Evolutionary conservation across 2,329 filamentous ascomycete genomes (phyloP).

Genomic region (Diaporthe ilicicola): DNA sequence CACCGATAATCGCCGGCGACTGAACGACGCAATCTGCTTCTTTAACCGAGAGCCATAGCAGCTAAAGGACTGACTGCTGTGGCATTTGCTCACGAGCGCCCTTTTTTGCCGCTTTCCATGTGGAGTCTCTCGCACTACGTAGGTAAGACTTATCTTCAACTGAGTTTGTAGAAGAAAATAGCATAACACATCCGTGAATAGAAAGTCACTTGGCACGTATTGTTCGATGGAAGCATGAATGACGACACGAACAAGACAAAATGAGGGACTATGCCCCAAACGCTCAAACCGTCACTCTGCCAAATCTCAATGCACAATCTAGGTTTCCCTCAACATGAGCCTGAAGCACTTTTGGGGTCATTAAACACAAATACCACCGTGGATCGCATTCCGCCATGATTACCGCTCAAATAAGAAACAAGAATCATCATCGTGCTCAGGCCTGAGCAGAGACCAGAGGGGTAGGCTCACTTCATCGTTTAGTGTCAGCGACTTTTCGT

Average conservation of each 20-base stretch:
- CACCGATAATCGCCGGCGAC: too few species aligned
- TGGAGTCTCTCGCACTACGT: background rate
- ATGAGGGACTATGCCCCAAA: background rate
- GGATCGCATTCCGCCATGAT: background rate
- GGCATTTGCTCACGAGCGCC: too few species aligned
- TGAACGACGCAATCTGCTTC: background rate
- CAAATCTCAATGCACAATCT: constrained; percentile 10
- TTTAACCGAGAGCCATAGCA: background rate
- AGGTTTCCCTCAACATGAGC: background rate
- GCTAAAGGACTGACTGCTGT: too few species aligned
- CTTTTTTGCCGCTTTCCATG: background rate
- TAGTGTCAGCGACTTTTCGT: background rate
- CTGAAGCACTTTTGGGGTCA: background rate
- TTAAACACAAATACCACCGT: background rate
- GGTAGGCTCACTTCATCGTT: constrained; percentile 58
- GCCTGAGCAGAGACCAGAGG: constrained; percentile 60
- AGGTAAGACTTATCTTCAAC: background rate
- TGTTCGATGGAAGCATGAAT: background rate
- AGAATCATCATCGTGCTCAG: constrained; percentile 14
- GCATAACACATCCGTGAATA: background rate
- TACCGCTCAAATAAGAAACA: constrained; percentile 20
- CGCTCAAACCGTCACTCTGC: constrained; percentile 4
- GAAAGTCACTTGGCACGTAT: background rate
- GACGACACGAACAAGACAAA: background rate
- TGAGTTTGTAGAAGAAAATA: background rate